Conservation (phyloP, 495 filamentous ascomycete species). For the Penicillium lividum region DNA sequence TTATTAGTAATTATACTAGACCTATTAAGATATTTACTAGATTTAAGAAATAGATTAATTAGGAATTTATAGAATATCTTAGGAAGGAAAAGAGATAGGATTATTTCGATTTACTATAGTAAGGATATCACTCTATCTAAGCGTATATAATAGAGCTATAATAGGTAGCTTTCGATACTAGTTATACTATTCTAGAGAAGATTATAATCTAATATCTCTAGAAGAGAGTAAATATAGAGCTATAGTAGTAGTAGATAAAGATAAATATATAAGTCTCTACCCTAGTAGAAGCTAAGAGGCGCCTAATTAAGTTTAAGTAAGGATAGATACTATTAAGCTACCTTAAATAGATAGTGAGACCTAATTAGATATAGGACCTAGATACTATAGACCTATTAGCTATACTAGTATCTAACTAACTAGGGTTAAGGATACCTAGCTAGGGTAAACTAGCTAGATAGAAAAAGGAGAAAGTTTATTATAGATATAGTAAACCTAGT, state of each 20-base stretch:
- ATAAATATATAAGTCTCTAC: not conserved
- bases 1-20: not conserved
- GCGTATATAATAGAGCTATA: not conserved
- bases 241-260: not conserved
- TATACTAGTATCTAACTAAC: no score
- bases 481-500: no score
- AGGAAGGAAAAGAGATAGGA: not conserved
- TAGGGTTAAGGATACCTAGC: no score
- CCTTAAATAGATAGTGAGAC: no score
- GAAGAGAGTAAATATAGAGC: no score
- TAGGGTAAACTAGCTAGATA: no score
- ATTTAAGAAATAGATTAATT: not conserved
- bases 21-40: not conserved
- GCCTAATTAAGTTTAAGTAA: no score
- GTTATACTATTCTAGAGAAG: not conserved
- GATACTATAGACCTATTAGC: no score
- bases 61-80: not conserved
- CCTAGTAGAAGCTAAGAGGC: no score
- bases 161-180: not conserved
- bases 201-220: not conserved
- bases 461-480: no score
- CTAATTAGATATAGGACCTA: no score
- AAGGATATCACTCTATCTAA: not conserved
- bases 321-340: no score
- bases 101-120: not conserved